Base-by-base conservation (phyloP, 495 filamentous ascomycete species). In the Chaetomium fimeti region DNA sequence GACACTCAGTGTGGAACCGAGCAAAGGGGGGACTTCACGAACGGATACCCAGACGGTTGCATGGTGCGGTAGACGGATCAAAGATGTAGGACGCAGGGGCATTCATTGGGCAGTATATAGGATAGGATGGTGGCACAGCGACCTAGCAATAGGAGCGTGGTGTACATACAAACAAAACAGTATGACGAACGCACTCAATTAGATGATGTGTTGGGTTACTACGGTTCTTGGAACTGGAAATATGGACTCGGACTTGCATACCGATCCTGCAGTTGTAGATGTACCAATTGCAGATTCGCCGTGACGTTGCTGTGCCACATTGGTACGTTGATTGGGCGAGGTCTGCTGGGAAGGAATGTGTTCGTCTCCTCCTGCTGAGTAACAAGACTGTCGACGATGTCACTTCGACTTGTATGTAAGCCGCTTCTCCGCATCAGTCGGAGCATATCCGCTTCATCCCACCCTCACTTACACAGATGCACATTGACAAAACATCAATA, bases 91-190 rank as follows among this genome's bases (percentile, higher is more conserved):
- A 3, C n/a, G 6, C 28, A 2, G 22, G 2, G 15, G 55, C 20
- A 45, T 43, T 45, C 20, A 45, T 43, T 45, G 38, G 55, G 36
- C 7, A 29, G 52, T 24, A 0, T 5, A 32, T 32, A 32, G 38
- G 20, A 40, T 38, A 29, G 28, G 55, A 45, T 38, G 55, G 38
- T 13, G 27, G 55, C 38, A 28, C 27, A 32, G 36, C 25, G 36
- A 48, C 27, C 42, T 59, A 59, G 43, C 56, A 59, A 32, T 59
- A 48, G 40, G 57, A 48, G 29, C 0, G n/a, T 12, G 32, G 32
- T 36, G 32, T 11, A 36, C 12, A 9, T 36, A 36, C 29, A 32
- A 9, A 36, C 5, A 9, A 9, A 36, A 1, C 6, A 11, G 32
- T n/a, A 11, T 36, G 32, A 40, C 36, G 53, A 38, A 22, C 9